A percentile compares a stretch with the other conserved stretches of the same genome.
Conservation (phyloP, 2,329 filamentous ascomycete species). For the Geosmithia flava region DNA sequence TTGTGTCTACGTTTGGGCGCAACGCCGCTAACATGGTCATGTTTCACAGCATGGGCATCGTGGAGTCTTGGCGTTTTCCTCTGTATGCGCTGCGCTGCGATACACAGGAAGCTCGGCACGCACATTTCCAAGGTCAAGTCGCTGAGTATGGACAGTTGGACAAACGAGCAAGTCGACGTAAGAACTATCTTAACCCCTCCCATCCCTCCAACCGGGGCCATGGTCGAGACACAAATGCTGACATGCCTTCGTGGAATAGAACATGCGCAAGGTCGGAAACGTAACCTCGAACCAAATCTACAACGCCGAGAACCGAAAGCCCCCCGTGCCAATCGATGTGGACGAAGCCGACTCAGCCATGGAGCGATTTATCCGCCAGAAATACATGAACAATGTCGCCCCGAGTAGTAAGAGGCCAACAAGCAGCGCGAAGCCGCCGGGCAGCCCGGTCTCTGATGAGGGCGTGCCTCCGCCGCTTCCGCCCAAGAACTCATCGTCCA, state of each 20-base stretch:
- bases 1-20: too few species aligned
- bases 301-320: slow-evolving; percentile 73
- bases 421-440: slow-evolving; percentile 21
- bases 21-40: slow-evolving; percentile 10
- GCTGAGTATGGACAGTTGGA: slow-evolving; percentile 96
- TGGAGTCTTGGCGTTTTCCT: slow-evolving; percentile 95
- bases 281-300: slow-evolving; percentile 73
- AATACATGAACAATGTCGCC: slow-evolving; percentile 59
- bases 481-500: slow-evolving; percentile 52
- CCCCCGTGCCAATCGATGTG: slow-evolving; percentile 75
- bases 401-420: slow-evolving; percentile 21
- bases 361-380: slow-evolving; percentile 89
- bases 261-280: slow-evolving; percentile 91
- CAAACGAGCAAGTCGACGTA: slow-evolving; percentile 91
- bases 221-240: not conserved
- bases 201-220: not conserved
- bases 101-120: slow-evolving; percentile 93
- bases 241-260: slow-evolving; percentile 34
- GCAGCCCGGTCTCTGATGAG: slow-evolving; percentile 42
- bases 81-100: slow-evolving; percentile 91
- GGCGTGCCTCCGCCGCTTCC: slow-evolving; percentile 46
- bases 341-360: slow-evolving; percentile 91
- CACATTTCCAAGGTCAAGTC: slow-evolving; percentile 99
- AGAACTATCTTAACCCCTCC: slow-evolving; percentile 4
- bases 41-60: slow-evolving; percentile 70